Evolutionary conservation across 129 eudicot genomes (phyloP).

Genomic region (Centrapalus pauciflorus): DNA sequence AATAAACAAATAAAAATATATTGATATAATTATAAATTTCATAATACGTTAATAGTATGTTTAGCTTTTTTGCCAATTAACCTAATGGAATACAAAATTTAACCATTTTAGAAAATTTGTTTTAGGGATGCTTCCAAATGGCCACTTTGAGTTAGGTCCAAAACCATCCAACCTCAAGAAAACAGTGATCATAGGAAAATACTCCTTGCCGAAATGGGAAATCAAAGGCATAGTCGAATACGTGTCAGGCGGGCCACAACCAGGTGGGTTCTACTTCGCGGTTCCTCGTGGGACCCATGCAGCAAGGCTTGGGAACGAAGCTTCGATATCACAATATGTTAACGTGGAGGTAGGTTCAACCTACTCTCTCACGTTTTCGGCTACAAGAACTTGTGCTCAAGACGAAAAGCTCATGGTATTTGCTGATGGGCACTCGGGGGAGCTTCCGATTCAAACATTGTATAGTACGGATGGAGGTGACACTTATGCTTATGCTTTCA

Average conservation of each 20-base stretch:
- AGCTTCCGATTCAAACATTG: slow-evolving; percentile 49
- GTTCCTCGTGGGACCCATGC: slow-evolving; percentile 51
- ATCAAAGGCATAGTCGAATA: slow-evolving; percentile 45
- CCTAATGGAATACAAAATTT: too few relatives aligned
- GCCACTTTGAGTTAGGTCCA: slow-evolving; percentile 45
- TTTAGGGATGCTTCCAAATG: slow-evolving; percentile 50
- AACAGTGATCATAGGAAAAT: slow-evolving; percentile 32
- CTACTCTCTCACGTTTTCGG: slow-evolving; percentile 47
- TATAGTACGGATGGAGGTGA: slow-evolving; percentile 51
- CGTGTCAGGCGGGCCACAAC: slow-evolving; percentile 52
- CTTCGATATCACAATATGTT: slow-evolving; percentile 39
- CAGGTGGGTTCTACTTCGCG: slow-evolving; percentile 45
- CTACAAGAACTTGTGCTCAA: slow-evolving; percentile 59
- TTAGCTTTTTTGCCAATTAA: too few relatives aligned
- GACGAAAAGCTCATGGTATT: slow-evolving; percentile 39
- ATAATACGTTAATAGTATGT: background rate
- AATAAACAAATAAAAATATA: background rate
- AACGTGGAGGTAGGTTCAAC: slow-evolving; percentile 20
- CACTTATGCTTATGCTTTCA: slow-evolving; percentile 53
- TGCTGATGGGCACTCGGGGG: slow-evolving; percentile 29
- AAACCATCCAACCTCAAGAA: slow-evolving; percentile 33
- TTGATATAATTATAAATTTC: background rate
- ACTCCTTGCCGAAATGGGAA: slow-evolving; percentile 56
- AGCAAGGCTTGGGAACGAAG: slow-evolving; percentile 51
- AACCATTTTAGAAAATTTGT: too few relatives aligned